phyloP scores from a whole-genome alignment of 179 eudicot genomes.

The Spinacia oleracea region DNA sequence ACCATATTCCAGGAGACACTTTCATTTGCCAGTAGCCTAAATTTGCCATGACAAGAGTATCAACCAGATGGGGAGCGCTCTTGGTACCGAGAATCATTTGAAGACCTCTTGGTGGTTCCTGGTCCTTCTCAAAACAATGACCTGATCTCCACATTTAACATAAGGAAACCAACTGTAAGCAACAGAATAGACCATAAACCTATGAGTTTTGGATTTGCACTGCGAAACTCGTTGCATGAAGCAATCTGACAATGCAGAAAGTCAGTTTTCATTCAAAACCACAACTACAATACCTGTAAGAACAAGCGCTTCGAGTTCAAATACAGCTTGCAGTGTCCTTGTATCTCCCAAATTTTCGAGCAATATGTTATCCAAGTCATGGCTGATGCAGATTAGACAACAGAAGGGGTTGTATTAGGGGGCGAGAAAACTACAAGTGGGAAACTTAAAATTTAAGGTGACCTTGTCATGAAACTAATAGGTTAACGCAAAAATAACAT shows the following conservation, averaged over 20 bases:
- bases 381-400: constrained; percentile 47
- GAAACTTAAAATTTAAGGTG: neutral
- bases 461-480: neutral
- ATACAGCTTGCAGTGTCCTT: constrained; percentile 92
- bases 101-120: constrained; percentile 92
- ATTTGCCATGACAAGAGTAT: constrained; percentile 97
- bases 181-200: constrained; percentile 8
- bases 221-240: neutral
- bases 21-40: constrained; percentile 99
- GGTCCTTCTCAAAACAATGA: constrained; percentile 94
- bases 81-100: constrained; percentile 95
- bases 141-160: constrained; percentile 46
- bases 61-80: constrained; percentile 83
- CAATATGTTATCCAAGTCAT: constrained; percentile 96
- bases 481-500: constrained; percentile 30
- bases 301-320: constrained; percentile 95
- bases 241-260: neutral
- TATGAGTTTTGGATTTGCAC: neutral
- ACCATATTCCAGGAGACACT: constrained; percentile 97
- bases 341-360: constrained; percentile 91
- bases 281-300: constrained; percentile 61
- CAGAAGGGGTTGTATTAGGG: neutral
- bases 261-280: neutral
- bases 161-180: constrained; percentile 19
- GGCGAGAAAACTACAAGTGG: neutral